Percentiles rank a stretch among this genome's conserved stretches.
Conservation (phyloP, 2,329 filamentous ascomycete genomes). For the Ceratocystis albifundus region DNA sequence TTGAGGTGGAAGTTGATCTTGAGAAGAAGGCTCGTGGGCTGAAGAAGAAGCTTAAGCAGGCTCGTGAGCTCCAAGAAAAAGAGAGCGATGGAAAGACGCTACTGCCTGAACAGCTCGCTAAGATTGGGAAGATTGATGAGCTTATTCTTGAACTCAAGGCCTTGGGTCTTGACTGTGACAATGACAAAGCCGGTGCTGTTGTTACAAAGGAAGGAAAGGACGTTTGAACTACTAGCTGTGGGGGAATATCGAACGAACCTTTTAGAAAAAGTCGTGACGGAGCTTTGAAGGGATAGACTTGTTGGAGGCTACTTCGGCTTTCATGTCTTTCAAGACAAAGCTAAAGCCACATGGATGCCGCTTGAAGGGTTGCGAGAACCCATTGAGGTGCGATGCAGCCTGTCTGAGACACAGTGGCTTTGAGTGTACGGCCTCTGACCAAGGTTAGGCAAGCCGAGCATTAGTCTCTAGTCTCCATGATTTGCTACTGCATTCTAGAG, state of each 20-base stretch:
- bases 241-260: neutral
- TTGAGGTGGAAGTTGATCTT: conserved; percentile 42
- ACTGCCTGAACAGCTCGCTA: conserved; percentile 88
- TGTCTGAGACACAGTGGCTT: no score
- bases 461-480: neutral
- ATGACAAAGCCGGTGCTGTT: conserved; percentile 40
- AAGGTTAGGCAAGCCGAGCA: no score
- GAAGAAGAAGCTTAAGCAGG: conserved; percentile 90
- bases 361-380: no score
- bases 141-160: conserved; percentile 76
- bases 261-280: neutral
- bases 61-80: conserved; percentile 78
- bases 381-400: no score
- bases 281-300: neutral
- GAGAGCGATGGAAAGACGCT: conserved; percentile 75
- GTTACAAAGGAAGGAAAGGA: neutral
- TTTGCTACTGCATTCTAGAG: no score
- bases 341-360: no score
- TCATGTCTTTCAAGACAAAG: no score
- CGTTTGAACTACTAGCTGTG: neutral
- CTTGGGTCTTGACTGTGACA: conserved; percentile 72
- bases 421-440: no score
- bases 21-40: conserved; percentile 89
- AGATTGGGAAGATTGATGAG: conserved; percentile 95
- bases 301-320: neutral